A percentile compares a stretch with the other conserved stretches of the same genome.
Evolutionary conservation across 192 early-diverging fungal genomes (phyloP).

Genomic region (Coemansia sp.): DNA sequence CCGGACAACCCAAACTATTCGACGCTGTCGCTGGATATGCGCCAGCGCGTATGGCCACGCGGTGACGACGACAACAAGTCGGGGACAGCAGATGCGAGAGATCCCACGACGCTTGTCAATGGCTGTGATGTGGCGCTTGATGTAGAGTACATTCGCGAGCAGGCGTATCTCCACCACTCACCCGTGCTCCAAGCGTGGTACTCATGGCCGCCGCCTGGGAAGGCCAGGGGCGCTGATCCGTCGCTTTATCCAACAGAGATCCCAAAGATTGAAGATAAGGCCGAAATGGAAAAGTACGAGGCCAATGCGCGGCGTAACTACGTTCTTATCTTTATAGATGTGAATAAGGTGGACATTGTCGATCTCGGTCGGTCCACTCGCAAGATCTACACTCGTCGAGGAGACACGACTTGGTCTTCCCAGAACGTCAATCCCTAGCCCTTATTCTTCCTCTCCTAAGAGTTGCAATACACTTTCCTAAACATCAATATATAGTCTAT

Average conservation of each 20-base stretch:
- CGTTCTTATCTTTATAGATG: slow-evolving; percentile 43
- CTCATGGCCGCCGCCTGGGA: slow-evolving; percentile 50
- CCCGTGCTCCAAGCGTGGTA: slow-evolving; percentile 49
- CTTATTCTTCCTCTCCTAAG: not conserved
- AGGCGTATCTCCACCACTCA: slow-evolving; percentile 40
- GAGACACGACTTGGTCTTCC: slow-evolving; percentile 39
- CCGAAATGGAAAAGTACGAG: slow-evolving; percentile 27
- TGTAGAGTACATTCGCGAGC: slow-evolving; percentile 45
- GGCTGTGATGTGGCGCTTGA: slow-evolving; percentile 22
- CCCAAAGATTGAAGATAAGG: slow-evolving; percentile 20
- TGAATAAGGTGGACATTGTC: slow-evolving; percentile 45
- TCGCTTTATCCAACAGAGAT: slow-evolving; percentile 33
- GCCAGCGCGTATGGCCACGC: slow-evolving; percentile 45
- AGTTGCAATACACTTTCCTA: not conserved
- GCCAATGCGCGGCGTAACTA: slow-evolving; percentile 46
- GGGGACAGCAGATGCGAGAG: not conserved
- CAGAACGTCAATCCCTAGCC: slow-evolving; percentile 34
- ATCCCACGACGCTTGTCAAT: slow-evolving; percentile 7
- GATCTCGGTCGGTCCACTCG: slow-evolving; percentile 28
- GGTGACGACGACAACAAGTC: slow-evolving; percentile 3
- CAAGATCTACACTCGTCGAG: slow-evolving; percentile 36
- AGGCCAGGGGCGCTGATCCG: slow-evolving; percentile 21
- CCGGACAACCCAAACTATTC: slow-evolving; percentile 47
- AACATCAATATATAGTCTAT: not conserved
- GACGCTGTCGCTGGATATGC: slow-evolving; percentile 40